These are phyloP conservation scores for Microsporum canis DNA, from an alignment of 2,329 filamentous ascomycete species.

Conservation along the genomic window DNA sequence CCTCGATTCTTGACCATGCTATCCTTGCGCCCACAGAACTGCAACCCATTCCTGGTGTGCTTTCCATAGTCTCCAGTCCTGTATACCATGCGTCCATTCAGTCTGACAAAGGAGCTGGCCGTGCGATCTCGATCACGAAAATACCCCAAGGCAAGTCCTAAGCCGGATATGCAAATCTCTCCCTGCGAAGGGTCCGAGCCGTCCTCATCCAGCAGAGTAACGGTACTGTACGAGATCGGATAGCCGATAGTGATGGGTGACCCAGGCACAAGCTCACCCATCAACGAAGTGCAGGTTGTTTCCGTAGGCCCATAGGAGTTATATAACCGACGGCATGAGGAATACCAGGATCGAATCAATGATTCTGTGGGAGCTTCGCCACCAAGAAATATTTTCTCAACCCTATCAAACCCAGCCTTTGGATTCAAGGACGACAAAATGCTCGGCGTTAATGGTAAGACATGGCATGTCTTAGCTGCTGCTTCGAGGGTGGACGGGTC, in stretches of 20 bases:
- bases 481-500: background rate
- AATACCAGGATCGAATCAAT: background rate
- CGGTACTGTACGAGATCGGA: conserved; percentile 11
- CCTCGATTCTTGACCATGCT: conserved; percentile 26
- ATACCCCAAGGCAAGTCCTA: conserved; percentile 18
- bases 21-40: conserved; percentile 22
- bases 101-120: conserved; percentile 13
- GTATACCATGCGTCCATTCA: conserved; percentile 15
- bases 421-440: background rate
- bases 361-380: background rate
- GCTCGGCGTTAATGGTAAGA: background rate
- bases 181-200: conserved; percentile 8
- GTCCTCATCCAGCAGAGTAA: conserved; percentile 14
- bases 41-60: conserved; percentile 14
- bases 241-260: conserved; percentile 13
- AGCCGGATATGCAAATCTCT: conserved; percentile 18
- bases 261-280: background rate
- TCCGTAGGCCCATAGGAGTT: conserved; percentile 5
- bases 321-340: background rate
- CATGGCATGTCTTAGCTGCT: background rate
- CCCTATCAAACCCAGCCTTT: background rate
- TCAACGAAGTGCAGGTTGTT: background rate
- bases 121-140: conserved; percentile 15
- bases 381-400: background rate
- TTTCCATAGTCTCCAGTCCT: conserved; percentile 15